Conservation (phyloP, 2,329 filamentous ascomycete genomes). For the Scedosporium apiospermum region DNA sequence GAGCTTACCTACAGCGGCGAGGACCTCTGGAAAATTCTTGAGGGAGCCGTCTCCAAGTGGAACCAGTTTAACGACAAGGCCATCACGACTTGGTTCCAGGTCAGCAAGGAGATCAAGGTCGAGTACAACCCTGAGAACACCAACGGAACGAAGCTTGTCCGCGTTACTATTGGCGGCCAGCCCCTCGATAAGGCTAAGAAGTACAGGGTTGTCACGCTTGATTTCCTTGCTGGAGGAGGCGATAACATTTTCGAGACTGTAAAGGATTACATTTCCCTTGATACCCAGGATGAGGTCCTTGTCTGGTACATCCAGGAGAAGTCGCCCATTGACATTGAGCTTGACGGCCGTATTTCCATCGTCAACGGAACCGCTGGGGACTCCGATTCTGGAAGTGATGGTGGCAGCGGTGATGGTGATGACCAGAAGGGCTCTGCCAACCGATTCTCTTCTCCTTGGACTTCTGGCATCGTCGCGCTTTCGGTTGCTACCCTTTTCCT, state of each 20-base stretch:
- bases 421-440: background rate
- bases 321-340: constrained; percentile 37
- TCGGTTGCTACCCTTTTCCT: background rate
- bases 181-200: constrained; percentile 29
- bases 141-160: constrained; percentile 40
- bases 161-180: constrained; percentile 38
- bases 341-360: constrained; percentile 34
- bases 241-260: constrained; percentile 47
- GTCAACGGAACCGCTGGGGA: constrained; percentile 1
- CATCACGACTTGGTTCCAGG: constrained; percentile 51
- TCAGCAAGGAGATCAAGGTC: constrained; percentile 46
- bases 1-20: constrained; percentile 44
- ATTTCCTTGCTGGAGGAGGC: constrained; percentile 53
- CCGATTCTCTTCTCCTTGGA: background rate
- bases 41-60: constrained; percentile 45
- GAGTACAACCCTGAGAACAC: constrained; percentile 44
- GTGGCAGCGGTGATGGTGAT: background rate
- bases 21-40: constrained; percentile 46
- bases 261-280: constrained; percentile 32
- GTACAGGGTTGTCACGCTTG: constrained; percentile 52
- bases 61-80: constrained; percentile 43
- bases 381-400: background rate
- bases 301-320: constrained; percentile 37
- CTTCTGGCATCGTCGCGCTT: background rate
- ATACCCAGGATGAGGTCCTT: constrained; percentile 45